phyloP scores from a whole-genome alignment of 768 basidiomycete genomes.

The Russula sp. region DNA sequence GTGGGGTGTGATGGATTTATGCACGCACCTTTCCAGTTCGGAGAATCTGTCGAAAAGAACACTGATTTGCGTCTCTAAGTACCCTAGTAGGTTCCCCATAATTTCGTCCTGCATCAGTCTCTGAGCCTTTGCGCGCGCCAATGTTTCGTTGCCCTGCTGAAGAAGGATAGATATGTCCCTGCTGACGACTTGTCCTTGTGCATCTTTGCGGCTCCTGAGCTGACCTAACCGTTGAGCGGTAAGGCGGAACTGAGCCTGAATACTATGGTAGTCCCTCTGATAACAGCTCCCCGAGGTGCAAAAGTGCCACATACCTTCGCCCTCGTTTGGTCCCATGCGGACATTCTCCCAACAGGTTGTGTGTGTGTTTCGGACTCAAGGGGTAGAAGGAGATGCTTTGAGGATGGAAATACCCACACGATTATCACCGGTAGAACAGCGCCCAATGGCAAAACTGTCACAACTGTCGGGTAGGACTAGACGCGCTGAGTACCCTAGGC shows the following conservation, averaged over 20 bases:
- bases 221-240: slow-evolving; percentile 64
- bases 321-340: slow-evolving; percentile 31
- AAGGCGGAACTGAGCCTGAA: slow-evolving; percentile 55
- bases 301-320: slow-evolving; percentile 29
- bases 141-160: slow-evolving; percentile 50
- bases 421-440: background rate
- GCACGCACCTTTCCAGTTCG: slow-evolving; percentile 50
- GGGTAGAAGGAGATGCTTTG: background rate
- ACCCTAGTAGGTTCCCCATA: slow-evolving; percentile 55
- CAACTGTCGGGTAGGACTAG: background rate
- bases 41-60: slow-evolving; percentile 50
- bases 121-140: slow-evolving; percentile 71
- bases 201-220: slow-evolving; percentile 63
- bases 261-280: slow-evolving; percentile 13
- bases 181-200: slow-evolving; percentile 54
- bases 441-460: background rate
- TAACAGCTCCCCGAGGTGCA: background rate
- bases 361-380: background rate
- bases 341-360: slow-evolving; percentile 18
- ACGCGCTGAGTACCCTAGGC: background rate
- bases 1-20: background rate
- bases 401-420: background rate
- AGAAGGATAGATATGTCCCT: slow-evolving; percentile 64
- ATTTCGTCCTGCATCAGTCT: slow-evolving; percentile 58
- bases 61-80: slow-evolving; percentile 62